Evolutionary conservation across 2,329 filamentous ascomycete species (phyloP).

Genomic region (Knufia petricola): DNA sequence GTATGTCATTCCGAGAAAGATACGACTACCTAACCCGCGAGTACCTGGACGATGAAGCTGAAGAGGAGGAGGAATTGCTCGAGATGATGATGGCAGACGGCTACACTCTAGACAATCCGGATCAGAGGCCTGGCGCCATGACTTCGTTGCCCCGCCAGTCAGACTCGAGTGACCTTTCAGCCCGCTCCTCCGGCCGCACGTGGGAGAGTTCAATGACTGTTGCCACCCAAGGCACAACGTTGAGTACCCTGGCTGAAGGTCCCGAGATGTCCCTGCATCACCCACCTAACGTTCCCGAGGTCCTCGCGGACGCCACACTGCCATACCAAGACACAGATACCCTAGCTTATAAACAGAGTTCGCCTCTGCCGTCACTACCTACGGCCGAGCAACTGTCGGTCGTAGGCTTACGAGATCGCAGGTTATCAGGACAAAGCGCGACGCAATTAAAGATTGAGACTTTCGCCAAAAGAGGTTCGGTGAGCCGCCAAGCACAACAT

Average conservation of each 20-base stretch:
- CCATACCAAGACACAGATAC: neutral
- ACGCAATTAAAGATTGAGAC: slow-evolving; percentile 90
- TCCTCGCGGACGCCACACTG: neutral
- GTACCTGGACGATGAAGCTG: slow-evolving; percentile 53
- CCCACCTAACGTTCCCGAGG: neutral
- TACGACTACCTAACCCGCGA: slow-evolving; percentile 33
- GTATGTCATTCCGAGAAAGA: neutral
- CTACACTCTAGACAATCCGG: slow-evolving; percentile 63
- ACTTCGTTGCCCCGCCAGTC: slow-evolving; percentile 59
- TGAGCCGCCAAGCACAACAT: slow-evolving; percentile 25
- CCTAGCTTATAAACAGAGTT: neutral
- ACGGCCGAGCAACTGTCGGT: neutral
- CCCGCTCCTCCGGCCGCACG: slow-evolving; percentile 52
- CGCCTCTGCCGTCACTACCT: slow-evolving; percentile 7
- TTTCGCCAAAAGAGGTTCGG: slow-evolving; percentile 15
- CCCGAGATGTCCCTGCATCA: slow-evolving; percentile 17
- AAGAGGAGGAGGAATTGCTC: slow-evolving; percentile 65
- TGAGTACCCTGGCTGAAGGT: slow-evolving; percentile 65
- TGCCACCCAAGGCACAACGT: slow-evolving; percentile 55
- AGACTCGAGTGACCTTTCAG: slow-evolving; percentile 61
- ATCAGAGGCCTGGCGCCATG: slow-evolving; percentile 45
- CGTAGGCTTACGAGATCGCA: slow-evolving; percentile 58
- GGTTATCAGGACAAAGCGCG: slow-evolving; percentile 68
- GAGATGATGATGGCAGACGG: slow-evolving; percentile 84
- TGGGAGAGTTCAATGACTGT: slow-evolving; percentile 74